phyloP scores from a whole-genome alignment of 2,329 filamentous ascomycete species.

The Fusarium nelsonii region DNA sequence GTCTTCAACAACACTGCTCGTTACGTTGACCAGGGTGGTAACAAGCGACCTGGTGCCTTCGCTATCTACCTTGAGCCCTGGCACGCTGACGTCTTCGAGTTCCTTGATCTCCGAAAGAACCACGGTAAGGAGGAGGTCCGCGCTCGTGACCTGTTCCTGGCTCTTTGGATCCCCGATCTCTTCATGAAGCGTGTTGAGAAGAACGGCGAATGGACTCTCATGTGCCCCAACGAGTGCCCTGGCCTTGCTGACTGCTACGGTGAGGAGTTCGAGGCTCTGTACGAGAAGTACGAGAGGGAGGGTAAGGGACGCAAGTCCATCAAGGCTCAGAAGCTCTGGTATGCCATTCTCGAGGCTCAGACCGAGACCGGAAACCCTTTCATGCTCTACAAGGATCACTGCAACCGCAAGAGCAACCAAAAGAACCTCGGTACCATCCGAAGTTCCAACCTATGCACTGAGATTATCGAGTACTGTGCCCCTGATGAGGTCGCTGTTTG shows the following conservation, averaged over 20 bases:
- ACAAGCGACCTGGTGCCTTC: constrained; percentile 98
- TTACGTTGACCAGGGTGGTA: constrained; percentile 98
- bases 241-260: constrained; percentile 97
- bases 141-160: constrained; percentile 96
- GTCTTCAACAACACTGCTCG: constrained; percentile 99
- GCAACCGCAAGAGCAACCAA: constrained; percentile 99
- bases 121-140: constrained; percentile 99
- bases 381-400: constrained; percentile 99
- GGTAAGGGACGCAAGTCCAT: constrained; percentile 90
- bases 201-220: constrained; percentile 96
- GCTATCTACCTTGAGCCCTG: constrained; percentile 99
- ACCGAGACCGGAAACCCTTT: constrained; percentile 99
- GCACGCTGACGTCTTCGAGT: constrained; percentile 98
- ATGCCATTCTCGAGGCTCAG: constrained; percentile 96
- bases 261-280: constrained; percentile 95
- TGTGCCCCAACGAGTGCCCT: constrained; percentile 97
- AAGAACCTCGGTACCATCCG: constrained; percentile 99
- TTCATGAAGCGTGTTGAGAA: constrained; percentile 99
- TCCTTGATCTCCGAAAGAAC: constrained; percentile 98
- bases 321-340: constrained; percentile 99
- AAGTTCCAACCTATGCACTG: constrained; percentile 98
- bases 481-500: constrained; percentile 99
- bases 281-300: constrained; percentile 90
- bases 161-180: constrained; percentile 97
- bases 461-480: constrained; percentile 97